Base-by-base conservation (phyloP, 768 basidiomycete genomes). In the Tricholoma terreum region DNA sequence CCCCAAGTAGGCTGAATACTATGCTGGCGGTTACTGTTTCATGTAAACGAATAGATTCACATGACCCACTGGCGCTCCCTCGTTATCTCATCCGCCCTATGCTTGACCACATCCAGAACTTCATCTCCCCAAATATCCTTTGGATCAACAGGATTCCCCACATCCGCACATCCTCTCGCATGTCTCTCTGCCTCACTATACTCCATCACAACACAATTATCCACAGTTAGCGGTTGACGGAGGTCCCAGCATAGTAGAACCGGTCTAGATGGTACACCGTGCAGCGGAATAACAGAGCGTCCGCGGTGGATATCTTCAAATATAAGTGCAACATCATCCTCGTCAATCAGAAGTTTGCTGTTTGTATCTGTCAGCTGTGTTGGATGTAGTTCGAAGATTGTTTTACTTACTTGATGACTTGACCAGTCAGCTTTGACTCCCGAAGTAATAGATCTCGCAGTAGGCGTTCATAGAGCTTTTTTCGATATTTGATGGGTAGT, bases 191-290 rank as follows among this genome's bases (percentile, higher is more conserved):
- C 90, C 54, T 97, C 92, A 50, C 76, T 78, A 54, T 79, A 70
- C 56, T 93, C 91, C 73, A 98, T 85, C 2, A 94, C 86, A 10
- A 95, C 91, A 56, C 89, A 84, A 68, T 98, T 98, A 38, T 90
- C 86, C n/a, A 83, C 74, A 22, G 79, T 75, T 19, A 98, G 67
- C 2, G 87, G 86, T 35, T 71, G 71, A 2, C 68, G 68, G 15
- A 82, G 80, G 63, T 93, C 86, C 97, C 96, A 99, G 45, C 93
- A 78, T 21, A 90, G 80, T 2, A 95, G 76, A 1, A 84, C 81
- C 0, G 96, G 91, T 46, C 86, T 80, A 7, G 82, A 71, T 17
- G 90, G 86, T 9, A 94, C 82, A 15, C 81, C 77, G 55, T 90
- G 82, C 0, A 94, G 95, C 4, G 93, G 92, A 19, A 92, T 72